A percentile compares a stretch with the other conserved stretches of the same genome.
phyloP scores from a whole-genome alignment of 2,329 filamentous ascomycete species.

The Corniculantispora saksenae region DNA sequence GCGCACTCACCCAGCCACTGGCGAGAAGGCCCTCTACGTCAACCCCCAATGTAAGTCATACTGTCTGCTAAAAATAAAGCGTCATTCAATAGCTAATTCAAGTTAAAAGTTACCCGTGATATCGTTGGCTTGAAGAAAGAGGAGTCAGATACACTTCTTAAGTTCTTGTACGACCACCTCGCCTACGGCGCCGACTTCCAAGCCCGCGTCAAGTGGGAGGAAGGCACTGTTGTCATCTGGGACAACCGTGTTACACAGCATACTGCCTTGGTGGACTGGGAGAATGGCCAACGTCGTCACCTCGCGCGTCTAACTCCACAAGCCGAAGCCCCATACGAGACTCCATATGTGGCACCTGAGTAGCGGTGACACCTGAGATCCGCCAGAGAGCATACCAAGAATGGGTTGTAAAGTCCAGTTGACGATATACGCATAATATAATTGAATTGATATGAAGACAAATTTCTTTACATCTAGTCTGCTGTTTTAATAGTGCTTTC shows the following conservation, averaged over 20 bases:
- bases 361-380: background rate
- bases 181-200: conserved; percentile 59
- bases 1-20: conserved; percentile 72
- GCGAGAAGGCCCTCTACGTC: conserved; percentile 76
- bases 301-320: conserved; percentile 75
- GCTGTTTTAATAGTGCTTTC: background rate
- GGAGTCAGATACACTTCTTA: conserved; percentile 70
- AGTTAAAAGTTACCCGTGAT: conserved; percentile 62
- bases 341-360: conserved; percentile 15
- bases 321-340: conserved; percentile 52
- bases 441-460: background rate
- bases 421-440: background rate
- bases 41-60: conserved; percentile 69
- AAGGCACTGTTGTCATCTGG: conserved; percentile 76
- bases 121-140: conserved; percentile 81
- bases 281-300: conserved; percentile 70
- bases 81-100: conserved; percentile 5
- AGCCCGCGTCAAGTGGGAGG: conserved; percentile 69
- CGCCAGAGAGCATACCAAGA: background rate
- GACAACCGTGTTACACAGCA: conserved; percentile 77
- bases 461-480: background rate
- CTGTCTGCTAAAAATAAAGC: background rate
- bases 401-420: background rate
- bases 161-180: conserved; percentile 60
- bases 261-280: conserved; percentile 75